Conservation (phyloP, 108 stramenopile genomes). For the Nitzschia sp. region DNA sequence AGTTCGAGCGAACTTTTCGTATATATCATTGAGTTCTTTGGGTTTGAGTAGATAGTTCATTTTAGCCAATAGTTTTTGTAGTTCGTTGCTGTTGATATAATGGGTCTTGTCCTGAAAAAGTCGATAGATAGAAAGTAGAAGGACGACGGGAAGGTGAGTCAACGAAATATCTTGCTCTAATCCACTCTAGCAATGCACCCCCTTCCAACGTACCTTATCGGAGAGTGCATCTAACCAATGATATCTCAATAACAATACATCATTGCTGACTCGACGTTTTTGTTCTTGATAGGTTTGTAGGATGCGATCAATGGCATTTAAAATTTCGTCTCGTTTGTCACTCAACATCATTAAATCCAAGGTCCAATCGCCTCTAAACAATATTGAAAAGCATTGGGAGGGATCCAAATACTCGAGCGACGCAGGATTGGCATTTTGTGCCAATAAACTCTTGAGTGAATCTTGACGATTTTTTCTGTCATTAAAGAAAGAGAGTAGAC, state of each 20-base stretch:
- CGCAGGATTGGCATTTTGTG: not conserved
- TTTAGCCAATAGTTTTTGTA: conserved; percentile 54
- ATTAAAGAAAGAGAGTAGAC: not conserved
- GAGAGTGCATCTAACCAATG: conserved; percentile 64
- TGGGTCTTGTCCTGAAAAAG: conserved; percentile 62
- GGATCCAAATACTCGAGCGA: conserved; percentile 21
- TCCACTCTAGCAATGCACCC: not conserved
- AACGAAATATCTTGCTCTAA: not conserved
- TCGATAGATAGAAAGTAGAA: not conserved
- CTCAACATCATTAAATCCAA: conserved; percentile 72
- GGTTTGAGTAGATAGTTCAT: conserved; percentile 72
- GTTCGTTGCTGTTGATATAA: conserved; percentile 59
- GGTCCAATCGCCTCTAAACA: conserved; percentile 80
- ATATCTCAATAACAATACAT: conserved; percentile 80
- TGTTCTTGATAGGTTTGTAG: conserved; percentile 57
- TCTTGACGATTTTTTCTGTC: conserved; percentile 22
- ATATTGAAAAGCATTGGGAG: conserved; percentile 67
- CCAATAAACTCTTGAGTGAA: not conserved
- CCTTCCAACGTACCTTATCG: conserved; percentile 37
- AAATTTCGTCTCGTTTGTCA: conserved; percentile 61
- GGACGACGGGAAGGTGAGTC: not conserved
- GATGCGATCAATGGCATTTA: conserved; percentile 64
- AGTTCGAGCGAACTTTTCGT: conserved; percentile 69
- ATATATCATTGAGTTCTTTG: conserved; percentile 47
- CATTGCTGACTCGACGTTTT: conserved; percentile 71